These are phyloP conservation scores for Diaporthe amygdali DNA, from an alignment of 2,329 filamentous ascomycete species.

Conservation along the genomic window DNA sequence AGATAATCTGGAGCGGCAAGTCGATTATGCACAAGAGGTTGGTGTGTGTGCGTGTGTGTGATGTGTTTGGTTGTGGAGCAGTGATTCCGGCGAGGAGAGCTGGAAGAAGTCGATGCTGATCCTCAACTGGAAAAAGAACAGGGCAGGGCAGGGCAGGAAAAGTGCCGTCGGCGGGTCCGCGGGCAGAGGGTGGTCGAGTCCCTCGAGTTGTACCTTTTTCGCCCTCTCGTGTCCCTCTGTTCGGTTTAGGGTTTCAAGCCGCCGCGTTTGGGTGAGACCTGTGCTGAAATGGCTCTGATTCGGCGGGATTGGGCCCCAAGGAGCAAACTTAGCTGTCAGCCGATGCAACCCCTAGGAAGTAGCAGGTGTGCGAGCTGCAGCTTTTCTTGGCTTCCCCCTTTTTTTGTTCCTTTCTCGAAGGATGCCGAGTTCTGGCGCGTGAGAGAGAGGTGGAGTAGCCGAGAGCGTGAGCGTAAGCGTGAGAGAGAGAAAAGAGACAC, in stretches of 20 bases:
- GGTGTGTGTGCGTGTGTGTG: neutral
- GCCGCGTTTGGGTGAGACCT: slow-evolving; percentile 25
- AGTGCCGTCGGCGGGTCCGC: slow-evolving; percentile 17
- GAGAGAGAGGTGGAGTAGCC: slow-evolving; percentile 3
- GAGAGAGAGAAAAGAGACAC: no score
- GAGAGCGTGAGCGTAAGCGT: neutral
- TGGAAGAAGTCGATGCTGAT: neutral
- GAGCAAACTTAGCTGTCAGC: slow-evolving; percentile 23
- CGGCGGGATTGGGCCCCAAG: slow-evolving; percentile 14
- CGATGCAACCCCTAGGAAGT: slow-evolving; percentile 16
- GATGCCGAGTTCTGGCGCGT: slow-evolving; percentile 4
- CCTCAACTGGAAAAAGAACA: neutral
- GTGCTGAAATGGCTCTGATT: slow-evolving; percentile 22
- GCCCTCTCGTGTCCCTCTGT: slow-evolving; percentile 11
- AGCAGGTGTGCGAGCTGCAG: slow-evolving; percentile 12
- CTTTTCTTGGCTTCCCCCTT: slow-evolving; percentile 9
- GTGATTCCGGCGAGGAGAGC: neutral
- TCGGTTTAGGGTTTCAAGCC: slow-evolving; percentile 22
- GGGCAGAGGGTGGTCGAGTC: slow-evolving; percentile 16
- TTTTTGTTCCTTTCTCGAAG: slow-evolving; percentile 14
- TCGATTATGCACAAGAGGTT: neutral
- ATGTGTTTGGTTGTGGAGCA: no score
- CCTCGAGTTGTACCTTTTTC: slow-evolving; percentile 20
- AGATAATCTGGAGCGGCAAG: neutral
- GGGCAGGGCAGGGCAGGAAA: neutral